A percentile compares a stretch with the other conserved stretches of the same genome.
Conservation (phyloP, 345 rosid species). For the Conringia planisiliqua region DNA sequence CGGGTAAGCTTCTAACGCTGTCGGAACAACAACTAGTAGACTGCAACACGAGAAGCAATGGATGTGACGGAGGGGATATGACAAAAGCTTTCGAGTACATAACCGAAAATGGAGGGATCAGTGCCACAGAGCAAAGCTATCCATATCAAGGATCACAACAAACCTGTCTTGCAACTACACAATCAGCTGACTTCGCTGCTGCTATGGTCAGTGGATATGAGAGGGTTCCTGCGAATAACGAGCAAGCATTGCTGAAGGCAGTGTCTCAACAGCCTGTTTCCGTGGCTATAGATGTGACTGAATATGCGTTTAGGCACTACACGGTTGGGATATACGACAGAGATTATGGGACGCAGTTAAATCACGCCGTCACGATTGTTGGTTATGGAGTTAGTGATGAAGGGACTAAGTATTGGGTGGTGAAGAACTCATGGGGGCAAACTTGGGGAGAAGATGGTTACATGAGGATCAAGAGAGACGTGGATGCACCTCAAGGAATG, state of each 20-base stretch:
- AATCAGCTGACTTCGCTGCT: neutral
- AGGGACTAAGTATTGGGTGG: conserved; percentile 40
- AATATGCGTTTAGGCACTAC: conserved; percentile 29
- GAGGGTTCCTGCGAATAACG: conserved; percentile 9
- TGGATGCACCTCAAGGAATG: conserved; percentile 27
- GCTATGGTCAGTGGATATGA: conserved; percentile 26
- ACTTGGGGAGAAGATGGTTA: conserved; percentile 53
- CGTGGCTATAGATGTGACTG: conserved; percentile 33
- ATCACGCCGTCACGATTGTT: conserved; percentile 46
- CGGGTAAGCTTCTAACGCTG: conserved; percentile 32
- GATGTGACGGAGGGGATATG: conserved; percentile 41
- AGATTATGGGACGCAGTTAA: conserved; percentile 32
- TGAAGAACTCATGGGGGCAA: conserved; percentile 58
- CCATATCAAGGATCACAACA: conserved; percentile 36
- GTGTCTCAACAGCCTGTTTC: conserved; percentile 46
- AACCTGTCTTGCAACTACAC: conserved; percentile 33
- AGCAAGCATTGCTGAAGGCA: conserved; percentile 5
- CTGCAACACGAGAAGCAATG: conserved; percentile 36
- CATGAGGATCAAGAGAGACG: conserved; percentile 46
- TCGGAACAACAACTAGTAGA: conserved; percentile 70
- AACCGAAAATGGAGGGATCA: conserved; percentile 35
- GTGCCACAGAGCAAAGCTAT: conserved; percentile 30
- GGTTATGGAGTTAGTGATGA: conserved; percentile 41
- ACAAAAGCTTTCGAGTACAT: conserved; percentile 38
- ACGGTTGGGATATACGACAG: conserved; percentile 36